Percentiles rank a stretch among this genome's conserved stretches.
Conservation (phyloP, 495 filamentous ascomycete genomes). For the Penicillium subrubescens region DNA sequence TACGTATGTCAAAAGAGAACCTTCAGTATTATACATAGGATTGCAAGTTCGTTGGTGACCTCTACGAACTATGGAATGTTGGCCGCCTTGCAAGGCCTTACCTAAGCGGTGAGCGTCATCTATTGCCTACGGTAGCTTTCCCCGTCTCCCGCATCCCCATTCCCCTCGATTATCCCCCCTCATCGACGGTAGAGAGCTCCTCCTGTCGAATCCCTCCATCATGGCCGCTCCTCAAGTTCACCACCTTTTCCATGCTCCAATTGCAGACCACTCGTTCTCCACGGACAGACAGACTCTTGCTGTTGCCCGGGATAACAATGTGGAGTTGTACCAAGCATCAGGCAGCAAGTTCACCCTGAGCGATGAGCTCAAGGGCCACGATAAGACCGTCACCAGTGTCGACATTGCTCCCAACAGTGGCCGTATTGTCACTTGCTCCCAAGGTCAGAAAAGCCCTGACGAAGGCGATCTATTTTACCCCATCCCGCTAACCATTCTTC, state of each 20-base stretch:
- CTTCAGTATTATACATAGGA: too few species aligned
- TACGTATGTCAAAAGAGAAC: neutral
- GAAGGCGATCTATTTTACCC: too few species aligned
- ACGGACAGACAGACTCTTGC: slow-evolving; percentile 86
- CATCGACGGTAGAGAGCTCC: slow-evolving; percentile 97
- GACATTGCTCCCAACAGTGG: slow-evolving; percentile 91
- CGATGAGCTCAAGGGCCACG: slow-evolving; percentile 92
- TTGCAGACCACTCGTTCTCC: slow-evolving; percentile 97
- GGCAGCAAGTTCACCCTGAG: slow-evolving; percentile 79
- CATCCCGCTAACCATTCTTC: slow-evolving; percentile 5
- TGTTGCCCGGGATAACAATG: slow-evolving; percentile 84
- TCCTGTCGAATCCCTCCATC: slow-evolving; percentile 72
- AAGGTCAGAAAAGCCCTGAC: slow-evolving; percentile 56
- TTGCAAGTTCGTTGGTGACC: neutral
- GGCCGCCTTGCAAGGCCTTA: neutral
- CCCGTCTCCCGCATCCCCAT: neutral
- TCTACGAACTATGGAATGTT: neutral
- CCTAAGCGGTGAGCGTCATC: slow-evolving; percentile 33
- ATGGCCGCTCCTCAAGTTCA: slow-evolving; percentile 91
- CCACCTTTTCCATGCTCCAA: slow-evolving; percentile 94
- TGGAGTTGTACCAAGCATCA: slow-evolving; percentile 81
- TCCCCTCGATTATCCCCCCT: slow-evolving; percentile 10
- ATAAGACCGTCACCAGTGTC: slow-evolving; percentile 93
- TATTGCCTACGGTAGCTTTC: slow-evolving; percentile 14
- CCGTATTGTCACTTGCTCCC: slow-evolving; percentile 95